Base-by-base conservation (phyloP, 257 asterid genomes). In the Nicotiana tabacum region DNA sequence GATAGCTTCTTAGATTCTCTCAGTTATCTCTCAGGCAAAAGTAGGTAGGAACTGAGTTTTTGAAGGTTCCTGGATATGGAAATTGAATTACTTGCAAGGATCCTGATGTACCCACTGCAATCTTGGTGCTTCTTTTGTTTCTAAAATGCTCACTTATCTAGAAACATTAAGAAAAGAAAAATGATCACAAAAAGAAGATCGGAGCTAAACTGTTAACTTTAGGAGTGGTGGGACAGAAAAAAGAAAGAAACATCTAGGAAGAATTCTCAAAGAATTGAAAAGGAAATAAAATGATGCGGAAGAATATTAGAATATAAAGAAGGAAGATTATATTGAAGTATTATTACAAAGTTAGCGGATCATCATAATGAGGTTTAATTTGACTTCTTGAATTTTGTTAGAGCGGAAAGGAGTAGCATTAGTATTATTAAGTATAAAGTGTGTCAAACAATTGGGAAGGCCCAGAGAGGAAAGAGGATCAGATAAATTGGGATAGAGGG, bases 381-480 rank as follows among this genome's bases (percentile, higher is more conserved):
- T 76, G 46, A 76, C 27, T 76, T 74, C 64, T 51, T 51, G 64
- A n/a, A 76, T 48, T 74, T 76, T 51, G 5, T 76, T 76, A 76
- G 80, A 48, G 80, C 29, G 64, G 64, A 8, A 51, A 8, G 29
- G 64, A 51, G 27, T 76, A 76, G 46, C 9, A 15, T 51, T 72
- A 51, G 51, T 74, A 55, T 21, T 48, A 27, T 27, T 74, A 46
- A 72, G 12, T 21, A 72, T 48, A 24, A 72, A 13, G 24, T 72
- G 79, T 46, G 24, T 72, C 79, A 46, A 12, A 72, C 61, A 24
- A 46, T 72, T 46, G 79, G 79, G 79, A 72, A 72, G 39, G 15
- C 79, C 78, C 61, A 46, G 24, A 72, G 79, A n/a, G 78, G 12
- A 72, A 69, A 69, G 77, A 18, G 32, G 32, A 18, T 18, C 32